Evolutionary conservation across 2,329 filamentous ascomycete genomes (phyloP).

Genomic region (Chalaropsis thielavioides): DNA sequence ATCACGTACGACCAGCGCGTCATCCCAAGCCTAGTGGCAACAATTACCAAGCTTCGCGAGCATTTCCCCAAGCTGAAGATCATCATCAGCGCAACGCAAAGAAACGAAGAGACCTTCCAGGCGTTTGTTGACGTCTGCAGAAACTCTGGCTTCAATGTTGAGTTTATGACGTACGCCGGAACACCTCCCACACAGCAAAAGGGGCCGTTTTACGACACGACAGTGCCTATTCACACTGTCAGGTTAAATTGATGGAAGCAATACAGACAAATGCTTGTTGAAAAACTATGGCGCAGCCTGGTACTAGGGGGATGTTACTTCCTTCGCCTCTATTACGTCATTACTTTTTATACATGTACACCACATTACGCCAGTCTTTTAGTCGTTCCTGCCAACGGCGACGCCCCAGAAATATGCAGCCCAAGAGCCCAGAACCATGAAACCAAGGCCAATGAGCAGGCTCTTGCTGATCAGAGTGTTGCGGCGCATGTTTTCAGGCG

Average conservation of each 20-base stretch:
- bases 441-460: conserved; percentile 31
- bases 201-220: conserved; percentile 50
- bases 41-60: conserved; percentile 46
- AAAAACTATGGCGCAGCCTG: not conserved
- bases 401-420: conserved; percentile 46
- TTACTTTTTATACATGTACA: not conserved
- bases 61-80: conserved; percentile 42
- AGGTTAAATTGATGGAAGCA: conserved; percentile 2
- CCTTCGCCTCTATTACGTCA: not conserved
- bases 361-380: not conserved
- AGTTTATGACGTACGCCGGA: conserved; percentile 31
- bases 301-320: not conserved
- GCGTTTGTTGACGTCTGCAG: conserved; percentile 47
- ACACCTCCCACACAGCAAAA: conserved; percentile 30
- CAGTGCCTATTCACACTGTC: conserved; percentile 42
- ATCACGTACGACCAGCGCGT: conserved; percentile 58
- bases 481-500: conserved; percentile 23
- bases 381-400: conserved; percentile 35
- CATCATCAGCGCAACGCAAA: conserved; percentile 54
- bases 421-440: conserved; percentile 39
- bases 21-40: conserved; percentile 49
- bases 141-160: conserved; percentile 31
- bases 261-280: not conserved
- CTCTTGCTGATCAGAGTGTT: conserved; percentile 30
- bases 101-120: conserved; percentile 55